Base-by-base conservation (phyloP, 345 rosid genomes). In the Angophora floribunda region DNA sequence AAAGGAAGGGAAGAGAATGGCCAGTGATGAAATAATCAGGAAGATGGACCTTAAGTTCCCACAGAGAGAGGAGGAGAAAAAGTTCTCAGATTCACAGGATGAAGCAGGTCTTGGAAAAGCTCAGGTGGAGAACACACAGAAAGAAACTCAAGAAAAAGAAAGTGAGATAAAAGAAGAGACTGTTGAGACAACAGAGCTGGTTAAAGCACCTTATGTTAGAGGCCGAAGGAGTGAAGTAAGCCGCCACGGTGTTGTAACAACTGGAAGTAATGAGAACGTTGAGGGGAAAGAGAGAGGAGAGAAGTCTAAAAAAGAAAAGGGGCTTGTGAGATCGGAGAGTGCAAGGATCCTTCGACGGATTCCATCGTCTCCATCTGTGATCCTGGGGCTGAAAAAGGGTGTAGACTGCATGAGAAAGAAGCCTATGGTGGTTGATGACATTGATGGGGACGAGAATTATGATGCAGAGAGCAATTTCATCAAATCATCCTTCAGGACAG, bases 341-440 rank as follows among this genome's bases (percentile, higher is more conserved):
- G 95, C 97, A 28, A 96, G 96, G 93, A 95, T 93, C 85, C 93
- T 97, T 87, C 91, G 95, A 51, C 93, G 97, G 87, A 93, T 96
- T 86, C 99, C 99, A 82, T 98, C 99, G 47, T 98, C 99, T 88
- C 99, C 99, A 65, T 96, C 97, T 53, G 90, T 97, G 91, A 87
- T 98, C 85, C 91, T 94, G 47, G 95, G 96, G 14, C 90, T 94
- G 94, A 97, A 96, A 89, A 98, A 95, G 90, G 97, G 98, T 78
- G 97, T 95, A 47, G 97, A 96, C 89, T 94, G 96, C 91, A 96
- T 98, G 87, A 94, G 92, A 90, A 97, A 94, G 95, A 97, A 95
- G 92, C 96, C 96, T 2, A 87, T 90, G 88, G 96, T 96, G 41
- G 91, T 90, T 55, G 87, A 92, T 70, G 97, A 96, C 11, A 97